phyloP scores from a whole-genome alignment of 2,329 filamentous ascomycete genomes.

The Capronia americana region DNA sequence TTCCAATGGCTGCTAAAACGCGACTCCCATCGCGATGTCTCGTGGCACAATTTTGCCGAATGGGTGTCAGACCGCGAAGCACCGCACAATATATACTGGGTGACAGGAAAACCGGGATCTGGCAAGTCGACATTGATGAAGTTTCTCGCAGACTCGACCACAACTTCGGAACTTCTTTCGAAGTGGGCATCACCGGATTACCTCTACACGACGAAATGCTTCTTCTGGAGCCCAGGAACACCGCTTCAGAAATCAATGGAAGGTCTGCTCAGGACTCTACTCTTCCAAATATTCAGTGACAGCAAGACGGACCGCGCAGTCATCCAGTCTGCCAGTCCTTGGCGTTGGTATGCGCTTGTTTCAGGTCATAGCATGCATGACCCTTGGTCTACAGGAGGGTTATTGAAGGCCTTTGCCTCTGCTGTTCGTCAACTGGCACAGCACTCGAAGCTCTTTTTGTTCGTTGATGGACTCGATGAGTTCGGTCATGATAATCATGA shows the following conservation, averaged over 20 bases:
- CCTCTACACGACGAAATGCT: neutral
- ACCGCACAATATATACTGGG: neutral
- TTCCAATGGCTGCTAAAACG: neutral
- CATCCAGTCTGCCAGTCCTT: neutral
- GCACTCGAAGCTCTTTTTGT: slow-evolving; percentile 18
- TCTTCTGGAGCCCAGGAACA: neutral
- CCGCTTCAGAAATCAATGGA: neutral
- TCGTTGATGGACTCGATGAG: slow-evolving; percentile 38
- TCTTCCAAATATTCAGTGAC: neutral
- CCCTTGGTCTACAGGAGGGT: neutral
- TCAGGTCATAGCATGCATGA: neutral
- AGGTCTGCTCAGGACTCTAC: neutral
- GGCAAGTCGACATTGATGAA: neutral
- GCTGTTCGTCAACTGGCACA: neutral
- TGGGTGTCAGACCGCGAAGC: neutral
- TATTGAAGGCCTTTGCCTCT: neutral
- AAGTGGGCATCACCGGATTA: neutral
- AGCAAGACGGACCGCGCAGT: neutral
- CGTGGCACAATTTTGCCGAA: neutral
- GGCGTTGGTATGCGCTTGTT: neutral
- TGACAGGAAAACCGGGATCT: neutral
- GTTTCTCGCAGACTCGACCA: neutral
- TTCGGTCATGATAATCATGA: slow-evolving; percentile 84
- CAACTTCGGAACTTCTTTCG: neutral
- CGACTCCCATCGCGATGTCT: neutral